Percentiles rank a stretch among this genome's conserved stretches.
These are phyloP conservation scores for Ligustrum vulgare DNA, from an alignment of 257 asterid species.

Conservation along the genomic window DNA sequence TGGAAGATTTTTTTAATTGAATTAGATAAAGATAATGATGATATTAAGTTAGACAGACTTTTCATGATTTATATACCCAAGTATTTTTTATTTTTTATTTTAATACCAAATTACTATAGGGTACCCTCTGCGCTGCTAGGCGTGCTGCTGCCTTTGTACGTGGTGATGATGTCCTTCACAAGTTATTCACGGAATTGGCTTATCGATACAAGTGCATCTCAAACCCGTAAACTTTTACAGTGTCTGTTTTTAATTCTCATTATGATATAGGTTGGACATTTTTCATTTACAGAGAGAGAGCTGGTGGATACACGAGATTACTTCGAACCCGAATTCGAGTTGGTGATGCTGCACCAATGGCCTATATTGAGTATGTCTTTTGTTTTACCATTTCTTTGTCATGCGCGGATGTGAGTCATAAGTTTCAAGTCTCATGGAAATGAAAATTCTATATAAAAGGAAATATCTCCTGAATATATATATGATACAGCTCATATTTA, in stretches of 20 bases:
- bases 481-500: not conserved
- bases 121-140: conserved; percentile 84
- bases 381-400: not conserved
- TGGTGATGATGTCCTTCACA: conserved; percentile 92
- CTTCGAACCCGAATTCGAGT: conserved; percentile 87
- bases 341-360: conserved; percentile 95
- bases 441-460: not conserved
- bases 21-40: too few species aligned
- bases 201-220: conserved; percentile 82
- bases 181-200: conserved; percentile 87
- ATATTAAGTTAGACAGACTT: not conserved
- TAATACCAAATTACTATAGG: conserved; percentile 41
- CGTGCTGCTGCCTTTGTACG: conserved; percentile 91
- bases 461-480: not conserved
- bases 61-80: not conserved
- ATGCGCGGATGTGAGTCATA: not conserved
- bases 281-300: conserved; percentile 49
- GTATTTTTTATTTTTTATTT: not conserved
- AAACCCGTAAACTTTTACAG: conserved; percentile 3
- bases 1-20: not conserved
- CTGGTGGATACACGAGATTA: conserved; percentile 96
- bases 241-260: not conserved
- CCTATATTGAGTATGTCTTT: conserved; percentile 77
- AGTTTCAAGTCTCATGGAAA: not conserved
- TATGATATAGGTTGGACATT: conserved; percentile 16